Conservation (phyloP, 2,329 filamentous ascomycete genomes). For the Apiospora hydei region DNA sequence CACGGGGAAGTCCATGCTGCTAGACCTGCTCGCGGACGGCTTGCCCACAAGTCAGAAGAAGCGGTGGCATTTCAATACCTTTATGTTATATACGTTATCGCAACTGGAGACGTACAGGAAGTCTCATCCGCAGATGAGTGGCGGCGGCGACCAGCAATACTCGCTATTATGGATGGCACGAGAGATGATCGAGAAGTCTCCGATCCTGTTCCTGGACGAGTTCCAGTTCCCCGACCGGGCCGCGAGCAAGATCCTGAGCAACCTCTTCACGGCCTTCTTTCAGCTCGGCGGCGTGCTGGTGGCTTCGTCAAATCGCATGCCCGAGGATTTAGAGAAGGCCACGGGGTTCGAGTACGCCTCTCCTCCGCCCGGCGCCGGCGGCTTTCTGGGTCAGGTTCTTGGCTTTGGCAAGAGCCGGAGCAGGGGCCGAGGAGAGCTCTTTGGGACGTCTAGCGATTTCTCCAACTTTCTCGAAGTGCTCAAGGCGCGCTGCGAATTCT, state of each 20-base stretch:
- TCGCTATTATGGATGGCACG: slow-evolving; percentile 77
- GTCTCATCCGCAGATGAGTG: slow-evolving; percentile 34
- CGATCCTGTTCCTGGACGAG: slow-evolving; percentile 82
- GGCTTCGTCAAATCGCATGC: slow-evolving; percentile 84
- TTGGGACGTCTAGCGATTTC: slow-evolving; percentile 74
- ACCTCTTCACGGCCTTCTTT: slow-evolving; percentile 81
- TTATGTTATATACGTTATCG: slow-evolving; percentile 81
- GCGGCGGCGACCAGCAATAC: slow-evolving; percentile 58
- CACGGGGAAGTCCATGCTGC: slow-evolving; percentile 85
- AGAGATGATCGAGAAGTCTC: slow-evolving; percentile 76
- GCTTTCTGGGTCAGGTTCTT: slow-evolving; percentile 57
- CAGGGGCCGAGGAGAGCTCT: slow-evolving; percentile 54
- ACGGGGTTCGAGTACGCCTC: slow-evolving; percentile 72
- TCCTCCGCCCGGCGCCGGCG: slow-evolving; percentile 56
- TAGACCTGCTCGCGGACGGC: slow-evolving; percentile 81
- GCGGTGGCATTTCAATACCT: slow-evolving; percentile 85
- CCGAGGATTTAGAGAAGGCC: slow-evolving; percentile 80
- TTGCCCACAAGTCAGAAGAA: slow-evolving; percentile 76
- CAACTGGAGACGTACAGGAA: slow-evolving; percentile 72
- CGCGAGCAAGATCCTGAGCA: slow-evolving; percentile 79
- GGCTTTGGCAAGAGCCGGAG: slow-evolving; percentile 46
- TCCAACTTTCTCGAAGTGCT: slow-evolving; percentile 77
- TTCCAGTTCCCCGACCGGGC: slow-evolving; percentile 84
- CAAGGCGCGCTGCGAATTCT: slow-evolving; percentile 80
- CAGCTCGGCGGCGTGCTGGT: slow-evolving; percentile 82